Base-by-base conservation (phyloP, 1,139 yeast species). In the Zygoascus hellenicus region DNA sequence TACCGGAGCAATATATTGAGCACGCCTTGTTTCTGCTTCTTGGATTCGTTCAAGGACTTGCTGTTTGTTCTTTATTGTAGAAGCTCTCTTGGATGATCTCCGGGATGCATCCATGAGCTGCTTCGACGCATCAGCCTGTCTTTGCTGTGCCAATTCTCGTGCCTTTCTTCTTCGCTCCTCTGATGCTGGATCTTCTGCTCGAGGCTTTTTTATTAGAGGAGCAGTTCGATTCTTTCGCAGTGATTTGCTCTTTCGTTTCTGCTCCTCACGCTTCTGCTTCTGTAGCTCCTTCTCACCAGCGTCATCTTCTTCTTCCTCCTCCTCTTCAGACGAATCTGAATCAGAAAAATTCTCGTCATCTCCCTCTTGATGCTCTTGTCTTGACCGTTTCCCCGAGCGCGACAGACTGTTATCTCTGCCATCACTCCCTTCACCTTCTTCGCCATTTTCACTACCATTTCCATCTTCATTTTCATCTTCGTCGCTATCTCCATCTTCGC, bases 21-120 rank as follows among this genome's bases (percentile, higher is more conserved):
- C 83, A 51, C 86, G 74, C 54, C 85, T 74, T 44, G 76, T 76
- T 63, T 88, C 96, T 50, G 80, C 81, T 55, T 78, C 81, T 52
- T 81, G 77, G 52, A 92, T 68, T 55, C 82, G 81, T 58, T 85
- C 80, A 40, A 87, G 83, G 30, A 89, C 78, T 6, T 83, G 89
- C 53, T 85, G 74, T 57, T 88, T 89, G 60, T 81, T 89, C 55
- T 81, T 82, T 5, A 88, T 76, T 0, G 95, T 94, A 0, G 95
- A 78, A 2, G 80, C 71, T 63, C 98, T 77, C 11, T 88, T 77
- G 0, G 96, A 87, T 1, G 86, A 77, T 56, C 97, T 74, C 58
- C 96, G 73, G 26, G 80, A 81, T 0, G 60, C 90, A 69, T 48
- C 80, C 80, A 2, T 82, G 75, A 41, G 65, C 62, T 49, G 46